A percentile compares a stretch with the other conserved stretches of the same genome.
These are phyloP conservation scores for Pseudoperonospora humuli DNA, from an alignment of 352 stramenopile species.

Conservation along the genomic window DNA sequence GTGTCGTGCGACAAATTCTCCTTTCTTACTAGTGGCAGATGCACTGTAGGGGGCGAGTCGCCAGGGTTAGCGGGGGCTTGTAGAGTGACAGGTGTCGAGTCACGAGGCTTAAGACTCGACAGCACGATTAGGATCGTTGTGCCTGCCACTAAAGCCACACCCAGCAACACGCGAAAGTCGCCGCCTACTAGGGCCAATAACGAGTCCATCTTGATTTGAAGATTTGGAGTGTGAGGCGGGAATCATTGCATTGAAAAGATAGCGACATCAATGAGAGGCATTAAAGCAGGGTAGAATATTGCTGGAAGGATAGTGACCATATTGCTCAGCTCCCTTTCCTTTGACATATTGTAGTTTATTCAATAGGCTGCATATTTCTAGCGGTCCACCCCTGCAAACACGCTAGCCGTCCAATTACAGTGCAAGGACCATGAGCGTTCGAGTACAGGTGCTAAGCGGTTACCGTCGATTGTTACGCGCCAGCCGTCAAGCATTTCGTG, in stretches of 20 bases:
- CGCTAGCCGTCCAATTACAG: too few relatives aligned
- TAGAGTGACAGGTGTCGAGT: constrained; percentile 40
- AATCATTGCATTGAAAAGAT: too few relatives aligned
- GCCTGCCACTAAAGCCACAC: constrained; percentile 38
- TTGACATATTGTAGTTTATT: too few relatives aligned
- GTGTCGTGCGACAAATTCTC: constrained; percentile 90
- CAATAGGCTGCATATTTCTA: too few relatives aligned
- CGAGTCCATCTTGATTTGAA: constrained; percentile 40
- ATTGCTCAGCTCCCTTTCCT: too few relatives aligned
- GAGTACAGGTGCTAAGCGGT: constrained; percentile 56
- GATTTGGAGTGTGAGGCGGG: too few relatives aligned
- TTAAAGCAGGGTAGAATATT: too few relatives aligned
- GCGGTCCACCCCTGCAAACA: too few relatives aligned
- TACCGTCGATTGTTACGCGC: constrained; percentile 72
- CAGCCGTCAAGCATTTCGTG: constrained; percentile 66
- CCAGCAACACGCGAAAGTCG: constrained; percentile 42
- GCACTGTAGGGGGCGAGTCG: constrained; percentile 32
- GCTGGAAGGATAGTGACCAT: too few relatives aligned
- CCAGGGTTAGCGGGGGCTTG: constrained; percentile 31
- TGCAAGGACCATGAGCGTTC: constrained; percentile 56
- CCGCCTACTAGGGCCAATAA: constrained; percentile 31
- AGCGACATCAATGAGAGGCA: too few relatives aligned
- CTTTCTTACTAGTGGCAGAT: constrained; percentile 86
- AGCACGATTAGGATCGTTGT: constrained; percentile 40
- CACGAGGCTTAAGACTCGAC: constrained; percentile 34